Percentiles rank a stretch among this genome's conserved stretches.
phyloP scores from a whole-genome alignment of 768 basidiomycete genomes.

The Mrakia frigida region DNA sequence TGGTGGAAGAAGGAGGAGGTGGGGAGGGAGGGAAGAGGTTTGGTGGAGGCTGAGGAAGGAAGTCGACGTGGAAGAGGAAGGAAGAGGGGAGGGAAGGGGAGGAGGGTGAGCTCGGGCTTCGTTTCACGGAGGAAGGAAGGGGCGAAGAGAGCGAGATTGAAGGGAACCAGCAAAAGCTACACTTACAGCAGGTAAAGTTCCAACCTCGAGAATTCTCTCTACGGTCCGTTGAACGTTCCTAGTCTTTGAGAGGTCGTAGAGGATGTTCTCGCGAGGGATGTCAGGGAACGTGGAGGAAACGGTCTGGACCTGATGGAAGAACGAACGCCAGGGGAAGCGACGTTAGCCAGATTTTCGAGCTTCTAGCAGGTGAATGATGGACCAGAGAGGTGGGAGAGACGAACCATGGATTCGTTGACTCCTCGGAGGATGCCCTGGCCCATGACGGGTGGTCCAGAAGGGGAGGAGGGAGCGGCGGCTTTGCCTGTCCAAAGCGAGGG shows the following conservation, averaged over 20 bases:
- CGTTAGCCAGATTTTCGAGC: not conserved
- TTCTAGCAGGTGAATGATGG: not conserved
- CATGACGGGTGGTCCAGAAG: slow-evolving; percentile 19
- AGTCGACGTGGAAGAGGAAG: not conserved
- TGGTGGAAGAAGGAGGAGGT: not conserved
- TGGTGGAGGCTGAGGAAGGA: slow-evolving; percentile 3
- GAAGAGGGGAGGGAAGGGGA: not conserved
- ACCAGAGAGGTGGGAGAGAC: not conserved
- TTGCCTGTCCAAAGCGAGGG: not conserved
- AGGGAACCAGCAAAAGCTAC: not conserved
- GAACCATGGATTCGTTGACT: slow-evolving; percentile 23
- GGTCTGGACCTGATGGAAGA: slow-evolving; percentile 4
- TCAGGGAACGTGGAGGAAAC: slow-evolving; percentile 25
- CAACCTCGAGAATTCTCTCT: slow-evolving; percentile 20
- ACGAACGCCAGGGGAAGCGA: not conserved
- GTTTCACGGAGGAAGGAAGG: not conserved
- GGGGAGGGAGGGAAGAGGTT: slow-evolving; percentile 18
- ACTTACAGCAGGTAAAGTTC: slow-evolving; percentile 23
- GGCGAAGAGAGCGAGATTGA: no score
- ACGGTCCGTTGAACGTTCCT: slow-evolving; percentile 15
- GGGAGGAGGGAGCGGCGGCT: not conserved
- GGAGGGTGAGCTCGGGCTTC: not conserved
- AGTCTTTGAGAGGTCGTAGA: slow-evolving; percentile 29
- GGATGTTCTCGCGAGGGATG: slow-evolving; percentile 23
- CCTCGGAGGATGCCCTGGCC: slow-evolving; percentile 26